Base-by-base conservation (phyloP, 768 basidiomycete genomes). In the Podaxis rugospora region DNA sequence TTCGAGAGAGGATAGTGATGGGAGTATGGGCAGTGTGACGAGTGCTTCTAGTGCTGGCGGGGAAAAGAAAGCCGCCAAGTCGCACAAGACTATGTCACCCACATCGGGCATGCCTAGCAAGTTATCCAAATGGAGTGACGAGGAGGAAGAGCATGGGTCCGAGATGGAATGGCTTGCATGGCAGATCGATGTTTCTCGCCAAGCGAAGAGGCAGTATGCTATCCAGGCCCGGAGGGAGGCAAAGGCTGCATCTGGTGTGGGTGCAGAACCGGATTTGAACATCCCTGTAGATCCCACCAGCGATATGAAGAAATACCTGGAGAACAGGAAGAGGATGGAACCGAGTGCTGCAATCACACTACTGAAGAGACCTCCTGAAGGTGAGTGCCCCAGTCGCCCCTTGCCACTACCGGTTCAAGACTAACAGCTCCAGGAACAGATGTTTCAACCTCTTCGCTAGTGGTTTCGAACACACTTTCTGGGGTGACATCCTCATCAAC, bases 121-220 rank as follows among this genome's bases (percentile, higher is more conserved):
- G 44, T 40, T 63, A 2, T 55, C 70, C 25, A 76, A 74, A 3
- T 75, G 76, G 47, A 80, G 74, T 32, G 68, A 71, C 11, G 64
- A 62, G 28, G 69, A 65, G 11, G 79, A 76, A 4, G 76, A 71
- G 5, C 76, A 80, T 25, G 81, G 77, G 23, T 79, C 78, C 65
- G 88, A 88, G 68, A 72, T 74, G 21, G 88, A 90, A 67, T 90
- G 88, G 88, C 75, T 81, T 3, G 84, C 82, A 1, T 90, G 88
- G 88, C 74, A 79, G 67, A 80, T 80, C 4, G 87, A 87, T 73
- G 58, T 88, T 47, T 72, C 77, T 5, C 65, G 76, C 2, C 74
- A 76, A 40, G 63, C 66, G 13, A 65, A 68, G 58, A 68, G 65
- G 13, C 62, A 69, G 32, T 51, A 52, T 10, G 62, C 58, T 39